A percentile compares a stretch with the other conserved stretches of the same genome.
Evolutionary conservation across 2,329 filamentous ascomycete genomes (phyloP).

Genomic region (Fusarium sp.): DNA sequence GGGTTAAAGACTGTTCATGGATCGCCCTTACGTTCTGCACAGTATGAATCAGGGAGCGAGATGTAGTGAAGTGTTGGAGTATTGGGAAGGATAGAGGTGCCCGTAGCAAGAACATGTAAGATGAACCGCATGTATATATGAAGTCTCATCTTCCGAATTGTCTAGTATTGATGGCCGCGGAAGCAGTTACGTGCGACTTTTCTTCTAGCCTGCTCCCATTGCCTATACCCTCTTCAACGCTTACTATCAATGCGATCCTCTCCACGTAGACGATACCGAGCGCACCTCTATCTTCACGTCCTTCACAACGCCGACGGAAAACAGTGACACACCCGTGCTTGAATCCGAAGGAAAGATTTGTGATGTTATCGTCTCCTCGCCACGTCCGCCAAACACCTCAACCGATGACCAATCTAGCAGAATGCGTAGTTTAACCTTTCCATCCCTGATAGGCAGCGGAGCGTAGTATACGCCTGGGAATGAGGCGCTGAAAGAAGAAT

Average conservation of each 20-base stretch:
- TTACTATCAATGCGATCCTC: neutral
- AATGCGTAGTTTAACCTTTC: neutral
- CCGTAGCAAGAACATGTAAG: fast-evolving
- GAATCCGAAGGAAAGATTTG: neutral
- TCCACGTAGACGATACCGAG: neutral
- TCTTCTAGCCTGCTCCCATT: fast-evolving
- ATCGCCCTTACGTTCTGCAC: no score
- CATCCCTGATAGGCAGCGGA: neutral
- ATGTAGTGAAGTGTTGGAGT: no score
- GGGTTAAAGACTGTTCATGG: no score
- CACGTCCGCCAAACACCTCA: neutral
- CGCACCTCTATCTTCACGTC: neutral
- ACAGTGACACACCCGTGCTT: neutral
- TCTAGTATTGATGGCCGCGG: neutral
- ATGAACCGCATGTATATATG: fast-evolving
- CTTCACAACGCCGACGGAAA: neutral
- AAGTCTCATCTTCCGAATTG: neutral
- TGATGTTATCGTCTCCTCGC: neutral
- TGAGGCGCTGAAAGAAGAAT: neutral
- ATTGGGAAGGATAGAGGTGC: neutral
- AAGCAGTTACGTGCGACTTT: fast-evolving
- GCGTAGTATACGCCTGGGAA: neutral
- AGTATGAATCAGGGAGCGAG: no score
- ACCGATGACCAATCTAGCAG: neutral
- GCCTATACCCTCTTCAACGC: fast-evolving